Evolutionary conservation across 2,329 filamentous ascomycete genomes (phyloP), one percentile per base, ranked within the genome.

Genomic region (Diaporthe capsici): DNA sequence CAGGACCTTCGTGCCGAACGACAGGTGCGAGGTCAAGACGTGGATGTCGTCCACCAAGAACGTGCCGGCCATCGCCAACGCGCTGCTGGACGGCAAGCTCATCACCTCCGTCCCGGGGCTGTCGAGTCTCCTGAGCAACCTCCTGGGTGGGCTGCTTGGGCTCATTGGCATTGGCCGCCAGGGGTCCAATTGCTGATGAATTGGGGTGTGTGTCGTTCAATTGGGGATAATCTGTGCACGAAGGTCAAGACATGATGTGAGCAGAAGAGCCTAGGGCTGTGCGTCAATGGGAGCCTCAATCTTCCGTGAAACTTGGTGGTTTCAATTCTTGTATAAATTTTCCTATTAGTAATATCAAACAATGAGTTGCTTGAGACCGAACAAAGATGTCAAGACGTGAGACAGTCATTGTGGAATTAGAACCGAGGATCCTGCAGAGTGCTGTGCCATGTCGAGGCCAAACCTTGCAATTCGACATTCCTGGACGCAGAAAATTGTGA

Each of bases 1-100:
- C 51, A 74, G 49, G 31, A 74, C 61, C 8, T 74, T 74, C 7
- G 42, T 47, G 47, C 72, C 60, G 28, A 72, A 20, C 85, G 68
- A 73, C 39, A 75, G 25, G 55, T 61, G 67, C 57, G 65, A 61
- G 44, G 53, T 61, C n/a, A 63, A 72, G 31, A 51, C 68, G 67
- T 71, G 73, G 67, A 75, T 73, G 57, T 25, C 58, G 47, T 58
- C 72, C 13, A 60, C 20, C 2, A 74, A 70, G 37, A 74, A 70
- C 61, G 61, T 74, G 8, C 72, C 58, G 25, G 37, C 37, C 9
- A 67, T 71, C n/a, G 71, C 71, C 15, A 57, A 49, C 31, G 76
- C 65, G 6, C 39, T 74, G 9, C 47, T 74, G 22, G 72, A 74
- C 13, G 63, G 61, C n/a, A 74, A 74, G 53, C 63, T 74, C 51